Conservation (phyloP, 2,329 filamentous ascomycete genomes). For the Lachnellula hyalina region DNA sequence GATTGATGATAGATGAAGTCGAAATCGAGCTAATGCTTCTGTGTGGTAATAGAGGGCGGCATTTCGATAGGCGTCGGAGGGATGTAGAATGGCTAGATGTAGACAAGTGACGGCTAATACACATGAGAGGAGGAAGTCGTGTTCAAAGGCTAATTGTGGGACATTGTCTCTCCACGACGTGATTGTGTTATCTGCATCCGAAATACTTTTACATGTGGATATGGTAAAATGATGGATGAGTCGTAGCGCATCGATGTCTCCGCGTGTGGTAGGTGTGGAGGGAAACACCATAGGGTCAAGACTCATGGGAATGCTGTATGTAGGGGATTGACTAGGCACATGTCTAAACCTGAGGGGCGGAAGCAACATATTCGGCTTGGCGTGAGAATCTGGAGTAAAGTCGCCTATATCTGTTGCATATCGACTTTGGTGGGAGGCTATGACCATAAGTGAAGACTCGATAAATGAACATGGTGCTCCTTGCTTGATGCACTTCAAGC, state of each 20-base stretch:
- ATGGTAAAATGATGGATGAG: constrained; percentile 11
- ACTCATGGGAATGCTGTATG: not conserved
- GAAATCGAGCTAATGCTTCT: constrained; percentile 2
- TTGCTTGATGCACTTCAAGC: constrained; percentile 3
- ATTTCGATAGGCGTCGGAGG: constrained; percentile 2
- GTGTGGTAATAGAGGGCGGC: constrained; percentile 9
- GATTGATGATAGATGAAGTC: constrained; percentile 2
- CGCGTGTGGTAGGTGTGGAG: not conserved
- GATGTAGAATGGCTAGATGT: constrained; percentile 6
- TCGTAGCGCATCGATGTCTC: constrained; percentile 5
- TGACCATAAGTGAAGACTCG: not conserved
- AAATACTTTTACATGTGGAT: constrained; percentile 7
- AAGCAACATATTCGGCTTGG: not conserved
- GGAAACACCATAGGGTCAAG: not conserved
- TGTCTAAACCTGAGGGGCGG: too few relatives aligned
- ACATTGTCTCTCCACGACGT: constrained; percentile 7
- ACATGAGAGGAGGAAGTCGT: constrained; percentile 9
- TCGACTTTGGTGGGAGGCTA: not conserved
- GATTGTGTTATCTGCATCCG: not conserved
- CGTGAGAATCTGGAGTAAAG: not conserved
- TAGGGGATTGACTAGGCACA: not conserved
- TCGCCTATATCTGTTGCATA: not conserved
- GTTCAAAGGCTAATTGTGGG: constrained; percentile 8
- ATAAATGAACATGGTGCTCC: constrained; percentile 3
- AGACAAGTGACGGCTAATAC: constrained; percentile 12